Conservation (phyloP, 2,329 filamentous ascomycete species). For the Tolypocladium amazonense region DNA sequence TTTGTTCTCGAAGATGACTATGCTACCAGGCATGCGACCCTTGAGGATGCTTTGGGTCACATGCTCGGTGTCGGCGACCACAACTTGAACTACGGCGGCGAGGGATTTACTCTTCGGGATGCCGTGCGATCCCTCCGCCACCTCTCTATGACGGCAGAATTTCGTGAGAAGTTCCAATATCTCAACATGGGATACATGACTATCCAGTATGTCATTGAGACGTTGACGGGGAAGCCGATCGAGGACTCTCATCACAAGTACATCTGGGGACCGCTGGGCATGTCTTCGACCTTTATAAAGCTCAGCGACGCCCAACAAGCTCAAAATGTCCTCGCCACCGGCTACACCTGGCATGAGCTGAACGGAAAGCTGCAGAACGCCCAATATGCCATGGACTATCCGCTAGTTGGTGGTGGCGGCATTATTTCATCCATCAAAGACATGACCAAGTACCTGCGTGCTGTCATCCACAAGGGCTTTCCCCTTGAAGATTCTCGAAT, state of each 20-base stretch:
- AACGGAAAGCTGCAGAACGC: neutral
- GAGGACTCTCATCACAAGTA: neutral
- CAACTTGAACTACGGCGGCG: neutral
- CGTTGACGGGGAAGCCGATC: neutral
- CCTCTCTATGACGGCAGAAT: neutral
- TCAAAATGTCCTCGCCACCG: neutral
- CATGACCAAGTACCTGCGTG: neutral
- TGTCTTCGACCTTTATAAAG: neutral
- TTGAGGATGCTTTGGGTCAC: neutral
- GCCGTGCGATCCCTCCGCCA: neutral
- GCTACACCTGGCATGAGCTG: neutral
- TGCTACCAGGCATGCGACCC: neutral
- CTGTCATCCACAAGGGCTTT: neutral
- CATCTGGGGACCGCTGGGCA: neutral
- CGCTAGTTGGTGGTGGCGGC: neutral
- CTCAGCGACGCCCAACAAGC: neutral
- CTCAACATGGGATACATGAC: neutral
- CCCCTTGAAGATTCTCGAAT: neutral
- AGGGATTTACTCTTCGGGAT: neutral
- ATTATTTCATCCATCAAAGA: neutral
- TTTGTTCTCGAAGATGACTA: neutral
- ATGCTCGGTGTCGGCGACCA: neutral
- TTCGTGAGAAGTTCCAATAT: neutral
- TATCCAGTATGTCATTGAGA: neutral
- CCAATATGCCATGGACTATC: neutral